phyloP scores from a whole-genome alignment of 768 basidiomycete genomes.

The Serpula lacrymans region DNA sequence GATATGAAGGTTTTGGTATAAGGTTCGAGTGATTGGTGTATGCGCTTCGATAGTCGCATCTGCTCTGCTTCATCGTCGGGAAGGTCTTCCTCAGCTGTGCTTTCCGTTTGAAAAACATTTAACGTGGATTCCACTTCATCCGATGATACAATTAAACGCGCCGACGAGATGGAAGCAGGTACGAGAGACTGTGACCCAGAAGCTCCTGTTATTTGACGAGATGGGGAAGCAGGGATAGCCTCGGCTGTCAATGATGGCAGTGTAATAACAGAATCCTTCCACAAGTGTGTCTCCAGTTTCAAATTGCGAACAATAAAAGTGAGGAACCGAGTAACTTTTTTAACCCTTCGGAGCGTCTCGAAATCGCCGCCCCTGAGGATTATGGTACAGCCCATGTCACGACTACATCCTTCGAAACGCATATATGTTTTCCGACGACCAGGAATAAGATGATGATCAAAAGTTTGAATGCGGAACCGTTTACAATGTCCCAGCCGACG shows the following conservation, averaged over 20 bases:
- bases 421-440: constrained; percentile 93
- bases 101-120: constrained; percentile 19
- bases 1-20: constrained; percentile 89
- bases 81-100: constrained; percentile 42
- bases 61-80: constrained; percentile 73
- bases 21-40: constrained; percentile 77
- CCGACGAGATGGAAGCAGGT: constrained; percentile 21
- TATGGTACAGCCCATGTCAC: constrained; percentile 93
- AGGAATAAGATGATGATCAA: constrained; percentile 92
- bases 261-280: constrained; percentile 85
- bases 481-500: constrained; percentile 87
- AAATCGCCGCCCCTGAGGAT: constrained; percentile 85
- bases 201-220: constrained; percentile 3
- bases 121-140: constrained; percentile 14
- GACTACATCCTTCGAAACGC: constrained; percentile 95
- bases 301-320: constrained; percentile 90
- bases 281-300: constrained; percentile 91
- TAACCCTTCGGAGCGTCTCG: constrained; percentile 77
- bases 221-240: constrained; percentile 52
- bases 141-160: constrained; percentile 16
- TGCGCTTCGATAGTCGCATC: constrained; percentile 66
- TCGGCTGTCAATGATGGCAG: constrained; percentile 62
- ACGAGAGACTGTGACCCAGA: constrained; percentile 7
- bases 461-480: constrained; percentile 86
- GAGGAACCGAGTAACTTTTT: constrained; percentile 90